Conservation (phyloP, 768 basidiomycete species). For the Pleurotus ostreatus region DNA sequence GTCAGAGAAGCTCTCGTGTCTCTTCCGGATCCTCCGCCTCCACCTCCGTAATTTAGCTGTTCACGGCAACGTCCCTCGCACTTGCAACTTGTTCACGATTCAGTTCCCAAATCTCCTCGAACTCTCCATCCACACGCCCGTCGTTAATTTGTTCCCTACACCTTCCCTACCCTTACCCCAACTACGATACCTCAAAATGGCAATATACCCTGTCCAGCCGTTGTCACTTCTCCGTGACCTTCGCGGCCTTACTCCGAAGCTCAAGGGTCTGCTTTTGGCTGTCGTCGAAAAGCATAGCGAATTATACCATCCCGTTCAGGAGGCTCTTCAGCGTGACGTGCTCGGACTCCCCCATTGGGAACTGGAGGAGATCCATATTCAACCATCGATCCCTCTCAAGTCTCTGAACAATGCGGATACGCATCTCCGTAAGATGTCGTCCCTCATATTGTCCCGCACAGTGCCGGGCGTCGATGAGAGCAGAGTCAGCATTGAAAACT, state of each 20-base stretch:
- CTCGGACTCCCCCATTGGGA: neutral
- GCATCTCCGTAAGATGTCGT: too few species aligned
- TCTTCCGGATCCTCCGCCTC: neutral
- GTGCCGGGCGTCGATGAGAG: too few species aligned
- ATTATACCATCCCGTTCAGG: neutral
- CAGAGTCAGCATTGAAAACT: too few species aligned
- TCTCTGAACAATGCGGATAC: too few species aligned
- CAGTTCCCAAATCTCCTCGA: neutral
- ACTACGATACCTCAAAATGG: neutral
- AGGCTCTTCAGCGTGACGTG: neutral
- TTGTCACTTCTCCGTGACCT: neutral
- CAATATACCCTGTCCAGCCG: neutral
- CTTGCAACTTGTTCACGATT: neutral
- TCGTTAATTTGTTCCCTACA: neutral
- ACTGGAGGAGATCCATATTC: neutral
- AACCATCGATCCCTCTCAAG: neutral
- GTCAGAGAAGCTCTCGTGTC: constrained; percentile 9
- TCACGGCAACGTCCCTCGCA: neutral
- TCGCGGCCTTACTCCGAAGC: neutral
- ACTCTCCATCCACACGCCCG: neutral
- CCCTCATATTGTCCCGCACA: too few species aligned
- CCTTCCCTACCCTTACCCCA: neutral
- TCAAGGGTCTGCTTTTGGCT: neutral
- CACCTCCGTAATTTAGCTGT: neutral
- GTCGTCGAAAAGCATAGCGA: neutral